A percentile compares a stretch with the other conserved stretches of the same genome.
Evolutionary conservation across 768 basidiomycete species (phyloP).

Genomic region (Macrolepiota albuminosa): DNA sequence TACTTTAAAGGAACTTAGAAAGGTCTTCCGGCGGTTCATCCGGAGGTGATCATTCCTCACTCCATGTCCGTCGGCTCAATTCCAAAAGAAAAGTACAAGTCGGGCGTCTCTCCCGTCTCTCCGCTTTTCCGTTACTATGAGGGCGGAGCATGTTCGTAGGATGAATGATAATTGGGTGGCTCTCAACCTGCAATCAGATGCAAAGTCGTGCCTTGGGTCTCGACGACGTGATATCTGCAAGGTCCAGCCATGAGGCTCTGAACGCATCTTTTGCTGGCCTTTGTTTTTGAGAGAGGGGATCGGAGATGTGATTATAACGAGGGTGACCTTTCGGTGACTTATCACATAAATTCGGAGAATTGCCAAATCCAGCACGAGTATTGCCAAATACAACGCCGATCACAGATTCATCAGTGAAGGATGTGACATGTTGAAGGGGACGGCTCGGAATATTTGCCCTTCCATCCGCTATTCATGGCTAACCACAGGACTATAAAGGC

Average conservation of each 20-base stretch:
- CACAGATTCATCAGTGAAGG: conserved; percentile 15
- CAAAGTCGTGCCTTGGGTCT: not conserved
- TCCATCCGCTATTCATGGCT: conserved; percentile 18
- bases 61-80: not conserved
- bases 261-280: conserved; percentile 1
- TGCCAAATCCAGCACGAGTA: not conserved
- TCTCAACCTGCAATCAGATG: not conserved
- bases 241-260: conserved; percentile 3
- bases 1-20: not conserved
- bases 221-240: not conserved
- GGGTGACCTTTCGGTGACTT: conserved; percentile 13
- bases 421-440: conserved; percentile 20
- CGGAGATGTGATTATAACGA: conserved; percentile 25
- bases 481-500: conserved; percentile 17
- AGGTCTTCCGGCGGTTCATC: conserved; percentile 4
- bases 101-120: conserved; percentile 3
- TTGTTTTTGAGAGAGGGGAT: conserved; percentile 4
- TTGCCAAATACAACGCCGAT: conserved; percentile 10
- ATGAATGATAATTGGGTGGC: conserved; percentile 7
- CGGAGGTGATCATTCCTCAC: conserved; percentile 7
- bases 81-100: conserved; percentile 7
- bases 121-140: conserved; percentile 8
- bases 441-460: conserved; percentile 12
- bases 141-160: conserved; percentile 8
- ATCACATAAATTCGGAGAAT: conserved; percentile 2